Conservation (phyloP, 768 basidiomycete genomes). For the Hygrophoropsis aurantiaca region DNA sequence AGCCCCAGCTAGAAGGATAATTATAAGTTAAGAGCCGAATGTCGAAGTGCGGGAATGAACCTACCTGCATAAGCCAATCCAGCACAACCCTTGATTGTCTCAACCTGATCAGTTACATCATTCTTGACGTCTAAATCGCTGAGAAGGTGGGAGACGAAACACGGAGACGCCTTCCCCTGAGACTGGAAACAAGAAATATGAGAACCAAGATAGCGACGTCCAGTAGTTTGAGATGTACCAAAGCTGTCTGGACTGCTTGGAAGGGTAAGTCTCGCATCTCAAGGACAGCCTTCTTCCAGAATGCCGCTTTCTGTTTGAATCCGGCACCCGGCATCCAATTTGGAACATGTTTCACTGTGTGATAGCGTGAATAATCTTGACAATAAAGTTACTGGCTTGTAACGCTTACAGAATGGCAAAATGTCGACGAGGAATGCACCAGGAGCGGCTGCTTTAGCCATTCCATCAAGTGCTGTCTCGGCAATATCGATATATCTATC, state of each 20-base stretch:
- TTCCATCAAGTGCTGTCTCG: slow-evolving; percentile 50
- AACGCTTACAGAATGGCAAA: slow-evolving; percentile 39
- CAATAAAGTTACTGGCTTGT: not conserved
- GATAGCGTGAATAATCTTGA: slow-evolving; percentile 3
- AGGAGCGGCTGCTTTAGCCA: slow-evolving; percentile 49
- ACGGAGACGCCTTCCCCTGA: slow-evolving; percentile 27
- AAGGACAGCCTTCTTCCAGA: slow-evolving; percentile 46
- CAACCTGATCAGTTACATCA: slow-evolving; percentile 22
- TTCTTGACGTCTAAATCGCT: slow-evolving; percentile 12
- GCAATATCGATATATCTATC: slow-evolving; percentile 53
- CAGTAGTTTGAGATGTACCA: slow-evolving; percentile 30
- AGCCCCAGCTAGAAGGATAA: slow-evolving; percentile 34
- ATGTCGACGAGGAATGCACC: slow-evolving; percentile 55
- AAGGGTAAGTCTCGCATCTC: slow-evolving; percentile 52
- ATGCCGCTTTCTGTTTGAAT: slow-evolving; percentile 49
- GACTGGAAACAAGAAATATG: slow-evolving; percentile 8
- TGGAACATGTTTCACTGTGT: slow-evolving; percentile 51
- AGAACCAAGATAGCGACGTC: not conserved
- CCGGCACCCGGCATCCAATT: slow-evolving; percentile 52
- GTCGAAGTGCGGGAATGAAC: slow-evolving; percentile 7
- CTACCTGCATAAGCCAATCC: slow-evolving; percentile 49
- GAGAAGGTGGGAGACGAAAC: slow-evolving; percentile 29
- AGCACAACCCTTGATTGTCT: slow-evolving; percentile 40
- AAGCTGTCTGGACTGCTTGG: slow-evolving; percentile 32
- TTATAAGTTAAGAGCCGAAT: not conserved